Evolutionary conservation across 2,329 filamentous ascomycete genomes (phyloP), one percentile per base, ranked within the genome.

Genomic region (Microdochium trichocladiopsis): DNA sequence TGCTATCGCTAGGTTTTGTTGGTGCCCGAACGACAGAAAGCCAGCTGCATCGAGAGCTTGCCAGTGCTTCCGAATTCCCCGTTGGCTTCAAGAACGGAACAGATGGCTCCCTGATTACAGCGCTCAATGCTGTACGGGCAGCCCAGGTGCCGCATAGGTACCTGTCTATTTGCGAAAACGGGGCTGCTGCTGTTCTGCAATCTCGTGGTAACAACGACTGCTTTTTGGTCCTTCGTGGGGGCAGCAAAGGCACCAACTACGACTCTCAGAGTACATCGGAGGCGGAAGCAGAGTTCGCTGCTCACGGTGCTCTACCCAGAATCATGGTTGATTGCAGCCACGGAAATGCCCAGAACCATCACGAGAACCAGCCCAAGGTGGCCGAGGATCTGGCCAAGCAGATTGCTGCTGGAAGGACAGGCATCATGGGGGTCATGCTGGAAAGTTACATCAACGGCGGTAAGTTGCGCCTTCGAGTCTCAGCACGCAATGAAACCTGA

Each of bases 21-120:
- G 94, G 94, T 52, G 94, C 94, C 18, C 83, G 94, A 56, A 99
- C 94, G 21, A 97, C 94, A 2, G 94, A 97, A 75, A 92, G 87
- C 50, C 94, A 99, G 75, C 79, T 97, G 56, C 94, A 97, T 72
- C 86, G 94, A 52, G 94, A 99, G 73, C 77, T 99, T 57, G 93
- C 94, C 21, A 94, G 88, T 51, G 94, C 94, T 65, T 78, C 97
- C 33, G 95, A 88, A 61, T 97, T 96, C 86, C 94, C 94, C 2
- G 91, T 99, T 12, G 94, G 94, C 49, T 99, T 97, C 87, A 99
- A 99, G 82, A 99, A 99, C 72, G 94, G 94, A 58, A 97, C 94
- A 25, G 94, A 97, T 68, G 94, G 94, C 50, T 87, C 86, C 8
- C 76, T 97, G 47, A 82, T 86, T 52, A 91, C 96, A 3, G 92